Evolutionary conservation across 2,329 filamentous ascomycete species (phyloP), one percentile per base, ranked within the genome.

Genomic region (Phymatotrichopsis omnivora): DNA sequence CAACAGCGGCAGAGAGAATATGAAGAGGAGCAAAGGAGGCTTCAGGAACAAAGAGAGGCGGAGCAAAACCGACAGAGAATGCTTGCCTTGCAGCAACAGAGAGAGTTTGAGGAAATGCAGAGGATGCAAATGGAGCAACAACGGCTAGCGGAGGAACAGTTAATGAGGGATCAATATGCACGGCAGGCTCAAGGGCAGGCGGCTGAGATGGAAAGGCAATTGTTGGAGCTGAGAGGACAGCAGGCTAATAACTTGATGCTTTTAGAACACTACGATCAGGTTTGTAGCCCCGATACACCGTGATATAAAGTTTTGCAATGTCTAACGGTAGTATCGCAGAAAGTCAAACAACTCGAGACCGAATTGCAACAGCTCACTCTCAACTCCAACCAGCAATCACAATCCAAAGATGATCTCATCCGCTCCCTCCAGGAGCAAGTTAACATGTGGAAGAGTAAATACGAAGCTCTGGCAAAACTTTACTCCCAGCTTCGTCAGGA

Each of bases 221-320:
- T 98, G 57, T 69, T 98, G 20, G 89, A 91, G 59, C 91, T 91
- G 3, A 77, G 91, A 31, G 85, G 87, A 7, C 91, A 96, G 64
- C 96, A 95, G 61, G 87, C 96, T 64, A 82, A 82, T n/a, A 87
- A 98, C 62, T 91, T 96, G 66, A 71, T 98, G 31, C 85, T 96
- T 82, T 72, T 98, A 32, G 85, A 95, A 64, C 89, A 96, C 62
- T 98, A 95, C 61, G 91, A 98, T 56, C 80, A 51, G 29, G 48
- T 51, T 23, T 4, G 42, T 39, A 11, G 25, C 20, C 14, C 22
- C 2, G n/a, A n/a, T n/a, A n/a, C n/a, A n/a, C n/a, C n/a, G n/a
- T n/a, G 10, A 30, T 19, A 32, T 51, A 31, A 33, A 24, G 19
- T 12, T 14, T 10, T 22, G 17, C 16, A 14, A 28, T 28, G 42